Base-by-base conservation (phyloP, 257 asterid species). In the Forsythia suspensa region DNA sequence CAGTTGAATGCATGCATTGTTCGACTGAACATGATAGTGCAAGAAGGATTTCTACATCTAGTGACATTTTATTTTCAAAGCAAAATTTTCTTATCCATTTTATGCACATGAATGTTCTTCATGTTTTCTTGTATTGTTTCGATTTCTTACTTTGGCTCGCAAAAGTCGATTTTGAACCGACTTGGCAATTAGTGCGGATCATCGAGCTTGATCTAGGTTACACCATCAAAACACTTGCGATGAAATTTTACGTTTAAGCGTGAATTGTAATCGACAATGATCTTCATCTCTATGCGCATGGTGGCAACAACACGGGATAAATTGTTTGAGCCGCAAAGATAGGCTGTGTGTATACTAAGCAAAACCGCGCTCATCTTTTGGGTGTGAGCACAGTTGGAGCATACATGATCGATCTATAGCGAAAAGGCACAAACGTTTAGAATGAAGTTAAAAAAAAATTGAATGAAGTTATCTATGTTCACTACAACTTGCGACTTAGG, bases 241-340 rank as follows among this genome's bases (percentile, higher is more conserved):
- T 46, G 61, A 24, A 20, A 69, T 76, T 63, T 51, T 38, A 71
- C 52, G 41, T 80, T 24, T 55, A 37, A 78, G 51, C 77, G 74
- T 78, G 75, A 57, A 38, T 82, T 84, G 71, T 59, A 57, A 80
- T 85, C n/a, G 86, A 89, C 36, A 36, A 13, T 51, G 41, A 46
- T 78, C 77, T 79, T 3, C 71, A 21, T 80, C 73, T 77, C 20
- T 77, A 93, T n/a, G 98, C 98, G 95, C 97, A 78, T 93, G 98
- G 98, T 93, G 98, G 98, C 96, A 90, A 84, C 97, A 91, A 72
- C 98, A 93, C 76, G 98, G 97, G 75, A 90, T 92, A 80, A 92
- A 92, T 87, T 91, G 97, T 72, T 81, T 93, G 87, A 93, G 94
- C 90, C 91, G 77, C 97, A 92, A 84, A 91, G 44, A 91, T 92